A percentile compares a stretch with the other conserved stretches of the same genome.
Conservation (phyloP, 2,329 filamentous ascomycete species). For the Calonectria honghensis region DNA sequence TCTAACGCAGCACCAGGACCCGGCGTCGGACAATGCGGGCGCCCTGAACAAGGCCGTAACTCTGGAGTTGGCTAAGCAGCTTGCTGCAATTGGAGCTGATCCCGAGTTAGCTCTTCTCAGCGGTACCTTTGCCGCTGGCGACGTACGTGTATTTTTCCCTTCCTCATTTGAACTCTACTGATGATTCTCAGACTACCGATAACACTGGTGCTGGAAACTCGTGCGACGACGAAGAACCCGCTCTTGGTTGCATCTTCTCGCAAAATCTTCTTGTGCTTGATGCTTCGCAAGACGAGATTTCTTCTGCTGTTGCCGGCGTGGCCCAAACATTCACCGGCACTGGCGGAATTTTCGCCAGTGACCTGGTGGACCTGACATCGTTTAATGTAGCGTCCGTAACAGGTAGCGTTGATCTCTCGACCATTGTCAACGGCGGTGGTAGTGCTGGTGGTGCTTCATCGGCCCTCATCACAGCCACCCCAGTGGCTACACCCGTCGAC, state of each 20-base stretch:
- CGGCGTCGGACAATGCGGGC: constrained; percentile 74
- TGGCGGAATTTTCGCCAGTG: constrained; percentile 52
- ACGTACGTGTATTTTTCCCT: constrained; percentile 61
- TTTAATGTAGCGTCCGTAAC: constrained; percentile 43
- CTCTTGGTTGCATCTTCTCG: constrained; percentile 73
- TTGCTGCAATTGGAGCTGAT: constrained; percentile 77
- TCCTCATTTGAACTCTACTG: background rate
- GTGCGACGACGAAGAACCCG: constrained; percentile 69
- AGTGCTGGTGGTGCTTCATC: constrained; percentile 19
- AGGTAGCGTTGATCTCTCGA: constrained; percentile 41
- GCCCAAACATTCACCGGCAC: constrained; percentile 58
- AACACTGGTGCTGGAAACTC: constrained; percentile 58
- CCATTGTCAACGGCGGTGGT: constrained; percentile 35
- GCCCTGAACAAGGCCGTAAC: constrained; percentile 77
- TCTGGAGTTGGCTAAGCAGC: constrained; percentile 75
- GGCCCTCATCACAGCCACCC: background rate
- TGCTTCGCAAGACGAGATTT: constrained; percentile 70
- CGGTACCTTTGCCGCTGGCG: constrained; percentile 78
- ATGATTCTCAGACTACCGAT: constrained; percentile 34
- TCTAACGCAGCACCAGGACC: constrained; percentile 80
- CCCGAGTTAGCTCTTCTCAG: constrained; percentile 76
- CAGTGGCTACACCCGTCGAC: background rate
- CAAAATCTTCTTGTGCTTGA: constrained; percentile 72
- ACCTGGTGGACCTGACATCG: constrained; percentile 42
- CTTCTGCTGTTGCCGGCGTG: constrained; percentile 66